Evolutionary conservation across 2,329 filamentous ascomycete species (phyloP), one percentile per base, ranked within the genome.

Genomic region (Botrytis fragariae): DNA sequence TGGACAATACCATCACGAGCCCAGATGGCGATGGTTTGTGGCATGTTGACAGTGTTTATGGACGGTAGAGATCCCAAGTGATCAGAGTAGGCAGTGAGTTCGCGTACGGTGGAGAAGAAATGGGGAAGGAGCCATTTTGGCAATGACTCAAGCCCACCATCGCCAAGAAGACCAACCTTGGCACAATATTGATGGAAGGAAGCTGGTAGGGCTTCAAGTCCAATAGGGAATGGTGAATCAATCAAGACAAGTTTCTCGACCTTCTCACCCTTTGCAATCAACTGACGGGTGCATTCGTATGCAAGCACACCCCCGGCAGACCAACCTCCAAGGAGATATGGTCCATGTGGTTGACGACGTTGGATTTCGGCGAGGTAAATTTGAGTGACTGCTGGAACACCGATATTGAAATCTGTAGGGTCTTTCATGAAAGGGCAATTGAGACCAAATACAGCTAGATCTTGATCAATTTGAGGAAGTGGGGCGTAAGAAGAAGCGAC

Each of bases 81-180:
- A 78, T 89, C 90, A 44, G 93, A 84, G 32, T 90, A 90, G 69
- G 87, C 85, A 68, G 93, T 90, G 32, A 90, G 89, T 62, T 75
- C 73, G n/a, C 69, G 48, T 5, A 77, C 73, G 2, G 75, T 69
- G 44, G 90, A 88, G 0, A 87, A 86, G 81, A 94, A 94, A 82
- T 94, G 92, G 71, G 90, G 90, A 3, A 92, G 86, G 35, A 94
- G 86, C 91, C 92, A 94, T n/a, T 86, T 83, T 0, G 92, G 92
- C 29, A 74, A 67, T 45, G 72, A 72, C 35, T 85, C 54, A 83
- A 70, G 73, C 4, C 68, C 67, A 35, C 60, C 85, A 37, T 85
- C 89, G 35, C 91, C 91, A 39, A 93, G 87, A 3, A 94, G 87
- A 71, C 92, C 92, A 71, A 93, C 90, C 71, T 86, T 85, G 73